phyloP scores from a whole-genome alignment of 2,329 filamentous ascomycete species.

The Calonectria pseudoreteaudii region DNA sequence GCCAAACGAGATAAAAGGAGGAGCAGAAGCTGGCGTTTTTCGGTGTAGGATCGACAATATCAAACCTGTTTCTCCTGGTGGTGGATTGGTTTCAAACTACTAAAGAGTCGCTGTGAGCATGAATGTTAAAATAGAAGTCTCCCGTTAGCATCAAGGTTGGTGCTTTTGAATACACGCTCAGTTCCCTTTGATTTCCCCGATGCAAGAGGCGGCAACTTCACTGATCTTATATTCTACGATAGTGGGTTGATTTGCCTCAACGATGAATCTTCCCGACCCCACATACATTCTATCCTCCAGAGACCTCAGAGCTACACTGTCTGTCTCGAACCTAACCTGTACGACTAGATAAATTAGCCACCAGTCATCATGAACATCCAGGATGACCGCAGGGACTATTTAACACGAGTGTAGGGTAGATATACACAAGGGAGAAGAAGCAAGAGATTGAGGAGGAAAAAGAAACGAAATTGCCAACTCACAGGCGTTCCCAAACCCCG shows the following conservation, averaged over 20 bases:
- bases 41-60: conserved; percentile 29
- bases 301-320: conserved; percentile 47
- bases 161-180: conserved; percentile 16
- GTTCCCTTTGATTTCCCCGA: conserved; percentile 13
- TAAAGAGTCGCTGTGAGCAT: conserved; percentile 18
- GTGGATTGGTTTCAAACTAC: conserved; percentile 37
- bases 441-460: neutral
- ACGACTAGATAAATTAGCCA: conserved; percentile 45
- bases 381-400: neutral
- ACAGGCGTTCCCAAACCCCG: conserved; percentile 54
- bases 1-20: conserved; percentile 18
- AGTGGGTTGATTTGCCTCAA: conserved; percentile 47
- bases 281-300: conserved; percentile 55
- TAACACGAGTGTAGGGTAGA: neutral
- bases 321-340: conserved; percentile 53
- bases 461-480: conserved; percentile 32
- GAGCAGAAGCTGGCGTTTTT: conserved; percentile 24
- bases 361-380: neutral
- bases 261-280: conserved; percentile 54
- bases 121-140: conserved; percentile 7
- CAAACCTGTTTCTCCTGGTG: conserved; percentile 32
- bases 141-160: neutral
- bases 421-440: neutral
- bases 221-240: conserved; percentile 59
- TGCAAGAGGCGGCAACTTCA: conserved; percentile 48